Evolutionary conservation across 768 basidiomycete genomes (phyloP).

Genomic region (Pleurotus giganteus): DNA sequence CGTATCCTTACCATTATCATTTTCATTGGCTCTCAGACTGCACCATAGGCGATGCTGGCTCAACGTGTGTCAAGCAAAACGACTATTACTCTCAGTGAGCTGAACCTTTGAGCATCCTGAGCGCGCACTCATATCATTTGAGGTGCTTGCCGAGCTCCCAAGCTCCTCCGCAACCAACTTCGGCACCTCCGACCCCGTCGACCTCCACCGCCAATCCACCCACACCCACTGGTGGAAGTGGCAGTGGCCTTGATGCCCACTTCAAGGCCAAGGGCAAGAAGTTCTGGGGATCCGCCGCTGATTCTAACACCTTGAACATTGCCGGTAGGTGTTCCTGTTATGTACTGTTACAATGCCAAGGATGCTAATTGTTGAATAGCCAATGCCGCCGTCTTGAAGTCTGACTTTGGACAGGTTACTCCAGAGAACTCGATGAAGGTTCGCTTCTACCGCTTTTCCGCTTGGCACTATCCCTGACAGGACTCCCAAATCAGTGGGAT

Average conservation of each 20-base stretch:
- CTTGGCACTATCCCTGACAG: background rate
- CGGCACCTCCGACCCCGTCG: conserved; percentile 9
- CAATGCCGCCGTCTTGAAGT: conserved; percentile 31
- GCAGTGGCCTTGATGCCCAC: conserved; percentile 25
- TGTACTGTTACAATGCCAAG: conserved; percentile 1
- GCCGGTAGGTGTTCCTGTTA: conserved; percentile 22
- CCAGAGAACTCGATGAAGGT: conserved; percentile 47
- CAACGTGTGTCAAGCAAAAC: conserved; percentile 25
- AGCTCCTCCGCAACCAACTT: conserved; percentile 2
- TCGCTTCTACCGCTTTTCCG: background rate
- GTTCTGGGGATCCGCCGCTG: conserved; percentile 34
- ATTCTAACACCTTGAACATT: conserved; percentile 27
- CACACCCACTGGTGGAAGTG: conserved; percentile 11
- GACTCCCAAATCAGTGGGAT: conserved; percentile 29
- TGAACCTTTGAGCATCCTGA: background rate
- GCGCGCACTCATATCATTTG: background rate
- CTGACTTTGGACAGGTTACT: conserved; percentile 40
- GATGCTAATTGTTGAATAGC: conserved; percentile 15
- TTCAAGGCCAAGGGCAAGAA: conserved; percentile 31
- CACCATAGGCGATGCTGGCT: conserved; percentile 24
- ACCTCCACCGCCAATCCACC: conserved; percentile 1
- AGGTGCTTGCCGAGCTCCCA: conserved; percentile 10
- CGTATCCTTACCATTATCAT: background rate
- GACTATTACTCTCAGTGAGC: conserved; percentile 31
- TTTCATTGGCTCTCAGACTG: background rate